Percentiles rank a stretch among this genome's conserved stretches.
Evolutionary conservation across 768 basidiomycete genomes (phyloP).

Genomic region (Mycena olivaceomarginata): DNA sequence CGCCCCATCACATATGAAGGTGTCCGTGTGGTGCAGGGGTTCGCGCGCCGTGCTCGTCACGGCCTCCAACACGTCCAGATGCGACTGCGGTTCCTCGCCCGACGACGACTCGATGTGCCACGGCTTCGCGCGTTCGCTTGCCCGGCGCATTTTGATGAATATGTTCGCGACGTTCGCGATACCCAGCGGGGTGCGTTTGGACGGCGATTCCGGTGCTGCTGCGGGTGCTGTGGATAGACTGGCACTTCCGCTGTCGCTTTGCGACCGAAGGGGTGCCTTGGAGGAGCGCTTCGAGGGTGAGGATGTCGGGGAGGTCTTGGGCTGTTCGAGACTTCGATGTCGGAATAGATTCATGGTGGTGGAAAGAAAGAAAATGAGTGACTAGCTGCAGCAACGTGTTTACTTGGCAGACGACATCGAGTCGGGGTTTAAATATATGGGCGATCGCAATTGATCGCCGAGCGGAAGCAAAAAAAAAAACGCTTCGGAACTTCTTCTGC

Average conservation of each 20-base stretch:
- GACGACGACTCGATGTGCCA: slow-evolving; percentile 59
- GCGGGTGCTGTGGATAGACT: slow-evolving; percentile 25
- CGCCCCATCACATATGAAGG: slow-evolving; percentile 76
- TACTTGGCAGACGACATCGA: background rate
- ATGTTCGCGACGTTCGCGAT: slow-evolving; percentile 70
- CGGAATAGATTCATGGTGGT: slow-evolving; percentile 40
- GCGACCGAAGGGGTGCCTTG: slow-evolving; percentile 23
- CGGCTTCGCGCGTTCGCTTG: slow-evolving; percentile 48
- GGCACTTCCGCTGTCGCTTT: background rate
- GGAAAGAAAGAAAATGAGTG: slow-evolving; percentile 1
- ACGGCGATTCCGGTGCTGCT: slow-evolving; percentile 15
- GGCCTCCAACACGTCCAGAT: slow-evolving; percentile 55
- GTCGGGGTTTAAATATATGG: slow-evolving; percentile 17
- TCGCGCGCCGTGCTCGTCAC: slow-evolving; percentile 49
- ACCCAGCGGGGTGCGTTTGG: slow-evolving; percentile 49
- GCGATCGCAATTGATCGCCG: no score
- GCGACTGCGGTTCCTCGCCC: slow-evolving; percentile 61
- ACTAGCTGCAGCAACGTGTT: slow-evolving; percentile 26
- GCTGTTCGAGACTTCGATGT: slow-evolving; percentile 23
- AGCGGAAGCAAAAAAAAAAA: no score
- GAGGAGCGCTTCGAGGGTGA: slow-evolving; percentile 25
- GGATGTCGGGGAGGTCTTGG: slow-evolving; percentile 29
- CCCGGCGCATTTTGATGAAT: slow-evolving; percentile 72
- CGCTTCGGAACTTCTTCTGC: no score
- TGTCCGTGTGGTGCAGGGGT: slow-evolving; percentile 57